A percentile compares a stretch with the other conserved stretches of the same genome.
These are phyloP conservation scores for Globisporangium lucens DNA, from an alignment of 352 stramenopile species.

Conservation along the genomic window DNA sequence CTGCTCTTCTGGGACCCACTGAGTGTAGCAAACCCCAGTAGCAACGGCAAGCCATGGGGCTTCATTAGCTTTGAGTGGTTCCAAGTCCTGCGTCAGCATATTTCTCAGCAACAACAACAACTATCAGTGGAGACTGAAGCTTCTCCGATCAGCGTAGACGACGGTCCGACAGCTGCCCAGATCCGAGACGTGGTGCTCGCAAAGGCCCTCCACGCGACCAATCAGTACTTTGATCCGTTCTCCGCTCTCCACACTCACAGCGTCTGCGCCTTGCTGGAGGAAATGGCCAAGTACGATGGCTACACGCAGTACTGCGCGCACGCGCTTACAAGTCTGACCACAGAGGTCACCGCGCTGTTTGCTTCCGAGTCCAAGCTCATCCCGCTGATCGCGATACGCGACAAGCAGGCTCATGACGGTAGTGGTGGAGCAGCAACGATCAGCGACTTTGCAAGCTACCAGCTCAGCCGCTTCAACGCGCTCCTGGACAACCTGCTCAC, in stretches of 20 bases:
- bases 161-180: conserved; percentile 37
- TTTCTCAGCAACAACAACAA: neutral
- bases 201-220: conserved; percentile 31
- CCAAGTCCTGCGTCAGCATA: conserved; percentile 36
- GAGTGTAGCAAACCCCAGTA: conserved; percentile 14
- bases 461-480: conserved; percentile 46
- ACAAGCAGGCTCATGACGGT: conserved; percentile 12
- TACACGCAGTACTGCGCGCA: conserved; percentile 27
- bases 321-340: conserved; percentile 28
- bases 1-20: conserved; percentile 69
- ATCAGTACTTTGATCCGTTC: conserved; percentile 55
- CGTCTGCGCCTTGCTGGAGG: conserved; percentile 48
- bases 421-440: conserved; percentile 11
- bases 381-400: conserved; percentile 38
- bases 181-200: conserved; percentile 54
- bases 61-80: conserved; percentile 56
- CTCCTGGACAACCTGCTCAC: conserved; percentile 66
- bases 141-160: conserved; percentile 1
- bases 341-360: conserved; percentile 27
- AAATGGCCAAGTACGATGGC: conserved; percentile 29
- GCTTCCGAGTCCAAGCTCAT: conserved; percentile 36
- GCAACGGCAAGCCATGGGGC: conserved; percentile 20
- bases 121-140: neutral
- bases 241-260: conserved; percentile 55
- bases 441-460: conserved; percentile 30